Percentiles rank a stretch among this genome's conserved stretches.
phyloP scores from a whole-genome alignment of 495 filamentous ascomycete species.

The Aspergillus kassunensis region DNA sequence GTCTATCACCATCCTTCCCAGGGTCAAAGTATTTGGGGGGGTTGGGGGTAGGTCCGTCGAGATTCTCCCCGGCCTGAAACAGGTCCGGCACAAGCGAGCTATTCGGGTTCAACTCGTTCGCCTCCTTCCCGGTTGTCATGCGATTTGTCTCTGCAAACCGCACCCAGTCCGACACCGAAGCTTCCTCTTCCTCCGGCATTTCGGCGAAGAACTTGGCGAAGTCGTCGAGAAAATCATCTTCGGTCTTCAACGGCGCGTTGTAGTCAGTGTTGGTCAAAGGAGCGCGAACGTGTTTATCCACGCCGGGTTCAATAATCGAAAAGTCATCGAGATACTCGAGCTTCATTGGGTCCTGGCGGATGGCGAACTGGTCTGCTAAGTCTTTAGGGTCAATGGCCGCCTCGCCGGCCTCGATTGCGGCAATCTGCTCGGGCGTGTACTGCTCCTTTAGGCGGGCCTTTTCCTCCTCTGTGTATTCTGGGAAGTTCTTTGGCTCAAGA shows the following conservation, averaged over 20 bases:
- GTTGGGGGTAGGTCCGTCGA: slow-evolving; percentile 7
- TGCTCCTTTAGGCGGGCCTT: slow-evolving; percentile 54
- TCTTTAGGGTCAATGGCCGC: slow-evolving; percentile 73
- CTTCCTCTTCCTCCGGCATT: slow-evolving; percentile 46
- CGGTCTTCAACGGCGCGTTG: slow-evolving; percentile 56
- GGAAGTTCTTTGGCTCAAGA: slow-evolving; percentile 45
- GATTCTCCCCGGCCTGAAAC: slow-evolving; percentile 41
- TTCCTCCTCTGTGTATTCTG: slow-evolving; percentile 66
- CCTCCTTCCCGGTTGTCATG: slow-evolving; percentile 49
- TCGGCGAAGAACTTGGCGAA: slow-evolving; percentile 54
- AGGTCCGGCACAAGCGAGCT: slow-evolving; percentile 46
- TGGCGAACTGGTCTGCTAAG: slow-evolving; percentile 63
- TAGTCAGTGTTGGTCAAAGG: slow-evolving; percentile 56
- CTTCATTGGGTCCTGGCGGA: slow-evolving; percentile 65
- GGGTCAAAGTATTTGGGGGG: slow-evolving; percentile 4
- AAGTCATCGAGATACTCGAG: slow-evolving; percentile 86
- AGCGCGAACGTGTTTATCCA: slow-evolving; percentile 61
- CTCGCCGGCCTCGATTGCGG: slow-evolving; percentile 84
- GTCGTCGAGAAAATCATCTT: slow-evolving; percentile 52
- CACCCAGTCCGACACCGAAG: slow-evolving; percentile 38
- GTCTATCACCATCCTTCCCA: no score
- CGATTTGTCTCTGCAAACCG: slow-evolving; percentile 44
- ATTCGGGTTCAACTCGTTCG: slow-evolving; percentile 45
- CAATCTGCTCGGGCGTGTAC: slow-evolving; percentile 78
- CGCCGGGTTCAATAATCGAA: slow-evolving; percentile 64